phyloP scores from a whole-genome alignment of 768 basidiomycete genomes.

The Hericium rajendrae region DNA sequence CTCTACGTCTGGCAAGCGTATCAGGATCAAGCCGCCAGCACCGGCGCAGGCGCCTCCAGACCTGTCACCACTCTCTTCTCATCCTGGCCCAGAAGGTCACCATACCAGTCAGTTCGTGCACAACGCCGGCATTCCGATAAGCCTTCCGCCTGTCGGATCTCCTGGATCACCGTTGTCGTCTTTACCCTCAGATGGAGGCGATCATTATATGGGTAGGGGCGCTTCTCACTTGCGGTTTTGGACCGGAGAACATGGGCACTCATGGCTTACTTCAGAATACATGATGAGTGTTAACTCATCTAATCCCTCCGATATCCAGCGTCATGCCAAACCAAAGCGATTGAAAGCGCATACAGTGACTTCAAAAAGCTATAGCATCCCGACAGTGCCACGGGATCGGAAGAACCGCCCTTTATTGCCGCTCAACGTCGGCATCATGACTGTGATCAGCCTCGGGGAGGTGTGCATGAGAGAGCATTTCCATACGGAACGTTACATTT shows the following conservation, averaged over 20 bases:
- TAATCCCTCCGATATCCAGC: constrained; percentile 27
- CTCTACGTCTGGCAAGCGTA: constrained; percentile 36
- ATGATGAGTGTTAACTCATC: constrained; percentile 15
- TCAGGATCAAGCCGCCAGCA: constrained; percentile 40
- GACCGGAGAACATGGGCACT: constrained; percentile 3
- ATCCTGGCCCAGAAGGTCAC: constrained; percentile 13
- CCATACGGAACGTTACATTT: constrained; percentile 83
- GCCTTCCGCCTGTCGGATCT: not conserved
- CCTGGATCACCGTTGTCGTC: constrained; percentile 14
- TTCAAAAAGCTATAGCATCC: constrained; percentile 68
- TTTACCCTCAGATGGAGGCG: constrained; percentile 11
- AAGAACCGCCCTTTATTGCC: constrained; percentile 64
- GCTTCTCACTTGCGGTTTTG: constrained; percentile 5
- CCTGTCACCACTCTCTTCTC: constrained; percentile 5
- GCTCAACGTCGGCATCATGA: constrained; percentile 82
- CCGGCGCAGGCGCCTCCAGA: constrained; percentile 16
- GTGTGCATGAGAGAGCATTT: constrained; percentile 80
- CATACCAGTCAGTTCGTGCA: constrained; percentile 10
- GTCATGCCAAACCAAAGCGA: constrained; percentile 62
- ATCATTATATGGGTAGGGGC: constrained; percentile 4
- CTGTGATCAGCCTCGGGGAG: constrained; percentile 61
- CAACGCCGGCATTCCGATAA: constrained; percentile 8
- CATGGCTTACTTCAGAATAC: not conserved
- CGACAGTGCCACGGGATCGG: constrained; percentile 69
- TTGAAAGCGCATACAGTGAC: constrained; percentile 76